Evolutionary conservation across 148 eudicot genomes (phyloP).

Genomic region (Vaccinium myrtillus): DNA sequence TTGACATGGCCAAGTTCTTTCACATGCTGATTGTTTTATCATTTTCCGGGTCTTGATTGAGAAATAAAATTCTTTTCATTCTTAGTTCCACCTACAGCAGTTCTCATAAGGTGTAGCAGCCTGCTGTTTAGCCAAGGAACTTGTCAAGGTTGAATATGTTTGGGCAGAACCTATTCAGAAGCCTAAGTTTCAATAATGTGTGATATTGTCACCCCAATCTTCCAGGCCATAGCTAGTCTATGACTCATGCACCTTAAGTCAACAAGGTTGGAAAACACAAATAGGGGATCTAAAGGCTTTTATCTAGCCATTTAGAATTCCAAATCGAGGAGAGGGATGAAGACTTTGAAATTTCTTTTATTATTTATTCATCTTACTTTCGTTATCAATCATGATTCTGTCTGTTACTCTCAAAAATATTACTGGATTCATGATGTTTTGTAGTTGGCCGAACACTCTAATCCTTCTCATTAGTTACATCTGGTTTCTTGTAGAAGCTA

Average conservation of each 20-base stretch:
- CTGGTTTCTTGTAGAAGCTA: background rate
- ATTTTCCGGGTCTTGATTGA: background rate
- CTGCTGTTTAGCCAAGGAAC: background rate
- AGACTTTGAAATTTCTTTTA: background rate
- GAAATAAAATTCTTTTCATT: background rate
- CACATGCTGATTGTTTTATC: background rate
- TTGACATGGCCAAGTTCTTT: slow-evolving; percentile 5
- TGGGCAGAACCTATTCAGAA: background rate
- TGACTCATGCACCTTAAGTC: background rate
- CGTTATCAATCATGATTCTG: background rate
- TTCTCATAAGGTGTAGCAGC: background rate
- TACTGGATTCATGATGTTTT: background rate
- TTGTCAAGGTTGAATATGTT: background rate
- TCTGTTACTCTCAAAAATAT: background rate
- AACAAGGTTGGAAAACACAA: background rate
- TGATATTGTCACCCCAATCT: background rate
- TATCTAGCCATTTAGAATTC: background rate
- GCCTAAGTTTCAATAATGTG: background rate
- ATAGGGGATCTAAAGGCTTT: background rate
- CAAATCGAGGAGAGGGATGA: background rate
- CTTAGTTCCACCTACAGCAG: background rate
- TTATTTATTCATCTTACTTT: background rate
- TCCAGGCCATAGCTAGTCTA: background rate
- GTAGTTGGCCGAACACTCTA: background rate
- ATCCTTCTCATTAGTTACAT: background rate